Evolutionary conservation across 1,284 basidiomycete genomes (phyloP).

Genomic region (Heterobasidion occidentale): DNA sequence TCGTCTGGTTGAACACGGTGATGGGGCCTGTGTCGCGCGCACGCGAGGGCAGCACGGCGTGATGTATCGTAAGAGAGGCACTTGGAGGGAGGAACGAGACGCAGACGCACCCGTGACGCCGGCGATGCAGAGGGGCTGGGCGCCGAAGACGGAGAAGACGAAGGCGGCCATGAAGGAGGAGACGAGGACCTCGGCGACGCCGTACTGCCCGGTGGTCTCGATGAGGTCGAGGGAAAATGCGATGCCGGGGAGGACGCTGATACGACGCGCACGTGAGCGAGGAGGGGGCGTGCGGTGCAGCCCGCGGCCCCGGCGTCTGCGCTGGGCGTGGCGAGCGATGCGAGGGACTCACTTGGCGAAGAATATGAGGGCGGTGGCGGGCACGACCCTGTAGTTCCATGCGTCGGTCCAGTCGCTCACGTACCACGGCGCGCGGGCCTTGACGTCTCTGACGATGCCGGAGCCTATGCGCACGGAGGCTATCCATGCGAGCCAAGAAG

Average conservation of each 20-base stretch:
- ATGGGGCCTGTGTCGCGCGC: slow-evolving; percentile 57
- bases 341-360: slow-evolving; percentile 59
- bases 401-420: slow-evolving; percentile 82
- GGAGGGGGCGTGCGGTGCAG: no score
- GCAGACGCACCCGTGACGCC: slow-evolving; percentile 75
- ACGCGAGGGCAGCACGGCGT: no score
- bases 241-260: slow-evolving; percentile 79
- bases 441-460: slow-evolving; percentile 78
- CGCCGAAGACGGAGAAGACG: slow-evolving; percentile 85
- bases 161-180: slow-evolving; percentile 87
- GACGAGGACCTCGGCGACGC: slow-evolving; percentile 79
- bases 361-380: slow-evolving; percentile 71
- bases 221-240: slow-evolving; percentile 93
- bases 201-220: slow-evolving; percentile 86
- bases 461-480: slow-evolving; percentile 32
- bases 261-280: background rate
- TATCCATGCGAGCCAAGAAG: background rate
- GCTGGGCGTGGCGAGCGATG: no score
- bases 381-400: slow-evolving; percentile 80
- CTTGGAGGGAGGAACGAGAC: background rate
- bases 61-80: no score
- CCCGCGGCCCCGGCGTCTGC: no score
- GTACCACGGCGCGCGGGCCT: slow-evolving; percentile 75
- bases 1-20: slow-evolving; percentile 88
- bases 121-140: slow-evolving; percentile 89